These are phyloP conservation scores for Nicotiana attenuata DNA, from an alignment of 257 asterid genomes.

Conservation along the genomic window DNA sequence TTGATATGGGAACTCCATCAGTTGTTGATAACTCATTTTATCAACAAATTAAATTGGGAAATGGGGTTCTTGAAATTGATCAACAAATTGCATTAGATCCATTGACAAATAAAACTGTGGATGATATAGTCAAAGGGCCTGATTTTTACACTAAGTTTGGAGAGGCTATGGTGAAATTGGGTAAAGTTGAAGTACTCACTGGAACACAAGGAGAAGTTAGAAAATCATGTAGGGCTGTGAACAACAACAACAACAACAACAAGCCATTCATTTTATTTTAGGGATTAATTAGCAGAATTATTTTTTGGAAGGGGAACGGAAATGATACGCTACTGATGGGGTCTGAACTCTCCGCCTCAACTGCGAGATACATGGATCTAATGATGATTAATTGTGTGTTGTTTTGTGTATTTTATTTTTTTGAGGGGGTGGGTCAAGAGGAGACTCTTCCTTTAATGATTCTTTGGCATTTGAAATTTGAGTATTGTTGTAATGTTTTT, in stretches of 20 bases:
- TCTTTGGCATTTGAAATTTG: background rate
- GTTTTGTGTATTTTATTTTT: background rate
- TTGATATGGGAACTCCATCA: slow-evolving; percentile 36
- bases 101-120: slow-evolving; percentile 32
- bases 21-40: slow-evolving; percentile 47
- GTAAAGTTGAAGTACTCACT: slow-evolving; percentile 42
- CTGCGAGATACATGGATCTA: background rate
- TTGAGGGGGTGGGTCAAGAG: background rate
- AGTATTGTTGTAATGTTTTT: background rate
- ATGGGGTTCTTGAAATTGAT: slow-evolving; percentile 55
- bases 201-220: slow-evolving; percentile 48
- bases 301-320: background rate
- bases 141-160: slow-evolving; percentile 41
- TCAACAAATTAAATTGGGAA: slow-evolving; percentile 26
- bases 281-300: background rate
- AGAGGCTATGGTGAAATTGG: slow-evolving; percentile 54
- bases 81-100: slow-evolving; percentile 49
- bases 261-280: background rate
- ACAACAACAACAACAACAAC: background rate
- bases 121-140: slow-evolving; percentile 20
- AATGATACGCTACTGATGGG: too few species aligned
- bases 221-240: slow-evolving; percentile 14
- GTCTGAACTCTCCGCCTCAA: too few species aligned
- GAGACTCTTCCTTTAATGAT: background rate
- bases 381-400: background rate